Evolutionary conservation across 179 eudicot genomes (phyloP).

Genomic region (Gypsophila paniculata): DNA sequence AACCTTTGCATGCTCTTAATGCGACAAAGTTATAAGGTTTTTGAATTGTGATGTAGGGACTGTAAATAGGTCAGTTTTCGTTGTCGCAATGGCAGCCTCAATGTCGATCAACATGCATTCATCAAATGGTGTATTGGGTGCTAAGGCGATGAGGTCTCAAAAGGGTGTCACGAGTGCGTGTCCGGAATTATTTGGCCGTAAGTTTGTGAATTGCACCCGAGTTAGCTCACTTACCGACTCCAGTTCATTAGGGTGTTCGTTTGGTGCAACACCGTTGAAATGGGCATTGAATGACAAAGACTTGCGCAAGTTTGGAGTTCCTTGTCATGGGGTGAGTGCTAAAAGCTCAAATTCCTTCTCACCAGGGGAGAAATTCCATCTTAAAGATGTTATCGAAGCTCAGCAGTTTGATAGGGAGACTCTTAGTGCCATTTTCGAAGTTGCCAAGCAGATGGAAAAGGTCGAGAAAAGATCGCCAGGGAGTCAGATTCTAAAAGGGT

Average conservation of each 20-base stretch:
- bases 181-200: conserved; percentile 21
- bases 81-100: conserved; percentile 40
- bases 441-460: conserved; percentile 83
- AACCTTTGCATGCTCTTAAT: too few relatives aligned
- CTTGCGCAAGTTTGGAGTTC: too few relatives aligned
- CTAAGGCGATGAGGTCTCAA: conserved; percentile 24
- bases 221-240: too few relatives aligned
- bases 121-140: conserved; percentile 25
- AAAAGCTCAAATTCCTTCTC: conserved; percentile 30
- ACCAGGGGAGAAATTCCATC: conserved; percentile 62
- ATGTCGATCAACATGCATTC: conserved; percentile 39
- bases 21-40: not conserved
- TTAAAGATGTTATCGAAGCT: conserved; percentile 78
- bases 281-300: too few relatives aligned
- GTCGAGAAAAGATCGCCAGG: conserved; percentile 66
- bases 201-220: too few relatives aligned
- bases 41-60: conserved; percentile 10
- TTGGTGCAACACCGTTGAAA: too few relatives aligned
- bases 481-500: conserved; percentile 78
- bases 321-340: too few relatives aligned
- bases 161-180: conserved; percentile 20
- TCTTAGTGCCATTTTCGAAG: conserved; percentile 77
- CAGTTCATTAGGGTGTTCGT: too few relatives aligned
- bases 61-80: not conserved
- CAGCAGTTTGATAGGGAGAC: conserved; percentile 87